phyloP scores from a whole-genome alignment of 73 alveolate genomes.

The Paramecium pentaurelia region DNA sequence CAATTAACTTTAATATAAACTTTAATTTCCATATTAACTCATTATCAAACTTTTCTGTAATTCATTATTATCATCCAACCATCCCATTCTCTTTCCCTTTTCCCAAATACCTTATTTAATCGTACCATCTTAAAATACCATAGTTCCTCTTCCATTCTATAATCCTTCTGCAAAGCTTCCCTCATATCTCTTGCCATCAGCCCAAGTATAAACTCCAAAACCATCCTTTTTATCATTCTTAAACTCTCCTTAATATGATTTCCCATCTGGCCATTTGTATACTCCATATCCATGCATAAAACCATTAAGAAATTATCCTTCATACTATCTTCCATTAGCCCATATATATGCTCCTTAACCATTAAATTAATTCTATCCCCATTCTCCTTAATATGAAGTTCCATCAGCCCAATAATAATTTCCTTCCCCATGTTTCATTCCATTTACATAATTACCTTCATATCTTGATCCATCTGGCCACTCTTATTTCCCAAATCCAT shows the following conservation, averaged over 20 bases:
- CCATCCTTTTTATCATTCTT: slow-evolving; percentile 68
- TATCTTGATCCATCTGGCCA: slow-evolving; percentile 71
- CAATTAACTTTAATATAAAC: background rate
- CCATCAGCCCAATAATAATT: slow-evolving; percentile 79
- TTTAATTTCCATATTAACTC: background rate
- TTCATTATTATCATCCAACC: slow-evolving; percentile 56
- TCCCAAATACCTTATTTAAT: slow-evolving; percentile 54
- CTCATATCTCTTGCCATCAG: slow-evolving; percentile 72
- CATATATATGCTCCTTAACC: slow-evolving; percentile 71
- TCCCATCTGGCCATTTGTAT: slow-evolving; percentile 79
- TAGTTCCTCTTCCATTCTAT: slow-evolving; percentile 70
- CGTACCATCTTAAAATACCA: slow-evolving; percentile 25
- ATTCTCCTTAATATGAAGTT: slow-evolving; percentile 68
- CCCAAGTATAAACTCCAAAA: slow-evolving; percentile 61
- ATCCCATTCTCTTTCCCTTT: slow-evolving; percentile 61
- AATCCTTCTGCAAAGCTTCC: slow-evolving; percentile 84
- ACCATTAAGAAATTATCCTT: slow-evolving; percentile 69
- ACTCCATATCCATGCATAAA: slow-evolving; percentile 79
- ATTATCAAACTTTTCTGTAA: background rate
- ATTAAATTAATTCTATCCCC: slow-evolving; percentile 68
- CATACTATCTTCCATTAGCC: slow-evolving; percentile 70
- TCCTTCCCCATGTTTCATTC: slow-evolving; percentile 78
- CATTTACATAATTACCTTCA: slow-evolving; percentile 56
- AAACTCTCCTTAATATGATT: slow-evolving; percentile 71
- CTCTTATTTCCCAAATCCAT: slow-evolving; percentile 71